A percentile compares a stretch with the other conserved stretches of the same genome.
Evolutionary conservation across 2,329 filamentous ascomycete genomes (phyloP).

Genomic region (Hypoxylon sp.): DNA sequence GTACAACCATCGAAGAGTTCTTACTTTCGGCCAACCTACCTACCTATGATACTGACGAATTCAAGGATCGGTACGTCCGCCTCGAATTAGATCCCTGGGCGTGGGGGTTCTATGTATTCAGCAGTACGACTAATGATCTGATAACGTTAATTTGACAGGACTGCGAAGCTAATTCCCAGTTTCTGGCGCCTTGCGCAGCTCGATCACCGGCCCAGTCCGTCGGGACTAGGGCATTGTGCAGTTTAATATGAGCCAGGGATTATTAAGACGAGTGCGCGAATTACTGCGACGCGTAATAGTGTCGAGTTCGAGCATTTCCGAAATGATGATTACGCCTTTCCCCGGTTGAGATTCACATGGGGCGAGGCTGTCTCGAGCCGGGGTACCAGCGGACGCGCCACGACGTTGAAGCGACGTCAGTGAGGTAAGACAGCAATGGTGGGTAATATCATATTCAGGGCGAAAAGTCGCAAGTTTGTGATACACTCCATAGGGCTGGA

Average conservation of each 20-base stretch:
- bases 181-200: constrained; percentile 17
- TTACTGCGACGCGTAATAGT: constrained; percentile 19
- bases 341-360: constrained; percentile 11
- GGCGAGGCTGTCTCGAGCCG: constrained; percentile 25
- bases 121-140: constrained; percentile 24
- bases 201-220: constrained; percentile 10
- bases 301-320: constrained; percentile 27
- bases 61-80: constrained; percentile 8
- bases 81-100: constrained; percentile 5
- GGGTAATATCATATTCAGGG: constrained; percentile 3
- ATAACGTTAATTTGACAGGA: constrained; percentile 30
- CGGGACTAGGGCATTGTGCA: constrained; percentile 8
- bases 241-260: constrained; percentile 2
- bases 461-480: constrained; percentile 19
- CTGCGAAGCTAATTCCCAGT: constrained; percentile 30
- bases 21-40: not conserved
- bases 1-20: not conserved
- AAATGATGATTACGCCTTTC: constrained; percentile 19
- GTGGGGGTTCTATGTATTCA: constrained; percentile 30
- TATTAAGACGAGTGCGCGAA: constrained; percentile 30
- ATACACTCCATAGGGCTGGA: constrained; percentile 28
- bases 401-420: constrained; percentile 19
- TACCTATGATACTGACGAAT: not conserved
- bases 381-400: constrained; percentile 13
- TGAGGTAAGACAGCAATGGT: constrained; percentile 18